These are phyloP conservation scores for Alternaria metachromatica DNA, from an alignment of 2,329 filamentous ascomycete genomes.

Conservation along the genomic window DNA sequence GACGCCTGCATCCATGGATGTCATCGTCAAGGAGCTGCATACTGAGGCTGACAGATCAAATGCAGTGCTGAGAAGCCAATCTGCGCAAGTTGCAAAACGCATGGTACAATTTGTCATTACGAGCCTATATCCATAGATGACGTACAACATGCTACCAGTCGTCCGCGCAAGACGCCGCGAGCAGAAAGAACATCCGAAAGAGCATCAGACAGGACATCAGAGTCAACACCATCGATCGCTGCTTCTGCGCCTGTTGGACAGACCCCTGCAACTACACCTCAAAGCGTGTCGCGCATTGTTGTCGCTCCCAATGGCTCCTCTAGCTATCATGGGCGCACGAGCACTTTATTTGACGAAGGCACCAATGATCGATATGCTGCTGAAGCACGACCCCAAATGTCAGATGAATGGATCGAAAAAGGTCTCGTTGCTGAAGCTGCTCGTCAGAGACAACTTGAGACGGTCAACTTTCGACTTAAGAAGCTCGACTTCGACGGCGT, in stretches of 20 bases:
- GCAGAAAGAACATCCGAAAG: slow-evolving; percentile 8
- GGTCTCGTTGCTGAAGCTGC: slow-evolving; percentile 58
- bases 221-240: not conserved
- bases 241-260: not conserved
- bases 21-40: not conserved
- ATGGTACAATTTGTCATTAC: slow-evolving; percentile 55
- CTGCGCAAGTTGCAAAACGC: slow-evolving; percentile 57
- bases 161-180: slow-evolving; percentile 25
- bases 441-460: slow-evolving; percentile 59
- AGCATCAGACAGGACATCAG: slow-evolving; percentile 7
- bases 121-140: slow-evolving; percentile 41
- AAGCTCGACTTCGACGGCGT: slow-evolving; percentile 64
- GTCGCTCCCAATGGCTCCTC: slow-evolving; percentile 51
- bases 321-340: slow-evolving; percentile 60
- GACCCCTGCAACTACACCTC: slow-evolving; percentile 21
- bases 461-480: slow-evolving; percentile 54
- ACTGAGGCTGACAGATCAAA: slow-evolving; percentile 51
- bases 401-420: slow-evolving; percentile 53
- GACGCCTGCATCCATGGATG: not conserved
- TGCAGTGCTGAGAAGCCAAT: slow-evolving; percentile 56
- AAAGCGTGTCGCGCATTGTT: slow-evolving; percentile 48
- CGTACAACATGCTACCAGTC: slow-evolving; percentile 19
- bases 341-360: slow-evolving; percentile 56
- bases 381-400: slow-evolving; percentile 27
- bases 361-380: slow-evolving; percentile 22